Evolutionary conservation across 2,329 filamentous ascomycete genomes (phyloP).

Genomic region (Zarea fungicola): DNA sequence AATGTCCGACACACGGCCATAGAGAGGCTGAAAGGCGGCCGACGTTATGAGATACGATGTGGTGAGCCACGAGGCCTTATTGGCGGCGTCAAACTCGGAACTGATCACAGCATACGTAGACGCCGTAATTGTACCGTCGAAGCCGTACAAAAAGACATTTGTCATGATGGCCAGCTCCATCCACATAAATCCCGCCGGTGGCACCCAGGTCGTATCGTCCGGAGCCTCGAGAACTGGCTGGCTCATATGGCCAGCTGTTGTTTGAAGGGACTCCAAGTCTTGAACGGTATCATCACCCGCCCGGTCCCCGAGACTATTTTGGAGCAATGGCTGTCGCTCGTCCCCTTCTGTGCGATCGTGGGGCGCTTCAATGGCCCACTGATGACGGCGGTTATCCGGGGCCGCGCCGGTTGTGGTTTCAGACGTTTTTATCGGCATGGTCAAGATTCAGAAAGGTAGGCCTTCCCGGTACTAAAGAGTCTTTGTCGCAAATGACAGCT

Average conservation of each 20-base stretch:
- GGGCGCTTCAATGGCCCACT: neutral
- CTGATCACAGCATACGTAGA: conserved; percentile 70
- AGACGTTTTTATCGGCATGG: neutral
- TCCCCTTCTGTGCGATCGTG: neutral
- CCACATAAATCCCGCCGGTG: conserved; percentile 49
- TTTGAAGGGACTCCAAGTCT: neutral
- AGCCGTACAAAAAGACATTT: conserved; percentile 61
- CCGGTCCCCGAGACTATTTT: no score
- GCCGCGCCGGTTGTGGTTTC: neutral
- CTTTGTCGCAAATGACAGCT: neutral
- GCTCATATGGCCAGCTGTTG: neutral
- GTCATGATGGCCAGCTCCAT: conserved; percentile 58
- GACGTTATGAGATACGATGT: conserved; percentile 68
- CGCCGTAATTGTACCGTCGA: conserved; percentile 69
- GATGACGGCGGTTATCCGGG: neutral
- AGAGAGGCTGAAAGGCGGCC: conserved; percentile 67
- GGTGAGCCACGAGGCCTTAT: conserved; percentile 69
- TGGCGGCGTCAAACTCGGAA: conserved; percentile 67
- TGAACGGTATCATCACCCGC: neutral
- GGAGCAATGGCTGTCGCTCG: neutral
- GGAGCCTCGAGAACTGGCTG: conserved; percentile 2
- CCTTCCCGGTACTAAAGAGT: neutral
- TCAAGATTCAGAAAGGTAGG: neutral
- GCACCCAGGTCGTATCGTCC: conserved; percentile 35
- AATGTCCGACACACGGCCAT: conserved; percentile 65